Percentiles rank a stretch among this genome's conserved stretches.
phyloP scores from a whole-genome alignment of 108 stramenopile genomes.

The Schizochytrium sp. region DNA sequence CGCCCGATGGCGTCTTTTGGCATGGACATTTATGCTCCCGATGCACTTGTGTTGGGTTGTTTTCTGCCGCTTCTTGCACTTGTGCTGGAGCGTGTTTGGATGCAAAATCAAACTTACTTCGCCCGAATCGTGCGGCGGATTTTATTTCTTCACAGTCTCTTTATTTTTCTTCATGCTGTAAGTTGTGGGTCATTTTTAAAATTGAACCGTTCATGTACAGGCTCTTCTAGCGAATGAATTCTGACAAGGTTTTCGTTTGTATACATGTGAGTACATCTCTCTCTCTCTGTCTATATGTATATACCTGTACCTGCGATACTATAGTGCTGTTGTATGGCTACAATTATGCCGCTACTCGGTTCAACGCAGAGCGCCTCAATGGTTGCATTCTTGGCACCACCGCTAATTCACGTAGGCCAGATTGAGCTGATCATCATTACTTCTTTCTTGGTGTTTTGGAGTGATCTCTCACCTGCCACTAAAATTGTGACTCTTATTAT shows the following conservation, averaged over 20 bases:
- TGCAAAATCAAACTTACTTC: background rate
- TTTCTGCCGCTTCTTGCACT: background rate
- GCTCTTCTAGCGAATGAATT: too few relatives aligned
- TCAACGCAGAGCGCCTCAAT: background rate
- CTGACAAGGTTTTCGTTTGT: too few relatives aligned
- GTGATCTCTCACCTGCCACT: background rate
- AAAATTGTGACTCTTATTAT: background rate
- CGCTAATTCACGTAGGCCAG: background rate
- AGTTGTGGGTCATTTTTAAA: background rate
- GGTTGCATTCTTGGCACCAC: background rate
- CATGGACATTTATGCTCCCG: too few relatives aligned
- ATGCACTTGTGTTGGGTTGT: background rate
- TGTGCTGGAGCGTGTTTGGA: background rate
- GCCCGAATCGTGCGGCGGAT: background rate
- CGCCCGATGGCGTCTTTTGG: too few relatives aligned
- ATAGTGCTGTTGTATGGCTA: background rate
- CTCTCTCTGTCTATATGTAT: too few relatives aligned
- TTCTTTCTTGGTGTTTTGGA: background rate
- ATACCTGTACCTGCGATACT: background rate
- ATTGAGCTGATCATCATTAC: background rate
- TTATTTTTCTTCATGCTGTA: conserved; percentile 25
- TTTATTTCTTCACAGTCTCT: background rate
- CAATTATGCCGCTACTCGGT: background rate
- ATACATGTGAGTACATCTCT: too few relatives aligned
- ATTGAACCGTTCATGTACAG: background rate